phyloP scores from a whole-genome alignment of 768 basidiomycete species.

The Lentinula raphanica region DNA sequence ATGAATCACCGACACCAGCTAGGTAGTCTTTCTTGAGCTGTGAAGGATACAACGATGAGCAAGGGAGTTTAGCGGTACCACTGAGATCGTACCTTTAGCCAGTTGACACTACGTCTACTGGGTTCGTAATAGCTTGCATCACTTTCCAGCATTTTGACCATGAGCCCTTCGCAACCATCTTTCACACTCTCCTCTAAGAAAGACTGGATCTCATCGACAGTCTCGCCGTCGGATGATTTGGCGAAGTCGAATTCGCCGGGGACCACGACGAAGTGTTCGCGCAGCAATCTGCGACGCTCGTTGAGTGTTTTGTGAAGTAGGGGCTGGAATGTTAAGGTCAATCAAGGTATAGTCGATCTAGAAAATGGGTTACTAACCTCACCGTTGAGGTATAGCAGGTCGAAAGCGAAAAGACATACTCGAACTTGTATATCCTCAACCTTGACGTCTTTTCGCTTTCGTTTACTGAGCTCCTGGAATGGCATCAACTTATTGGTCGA shows the following conservation, averaged over 20 bases:
- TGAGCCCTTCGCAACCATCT: conserved; percentile 97
- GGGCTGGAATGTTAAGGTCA: conserved; percentile 45
- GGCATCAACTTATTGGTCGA: conserved; percentile 84
- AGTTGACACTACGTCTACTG: conserved; percentile 91
- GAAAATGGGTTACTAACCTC: conserved; percentile 53
- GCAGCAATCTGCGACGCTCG: conserved; percentile 73
- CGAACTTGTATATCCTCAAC: conserved; percentile 96
- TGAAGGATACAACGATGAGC: background rate
- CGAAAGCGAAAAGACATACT: conserved; percentile 95
- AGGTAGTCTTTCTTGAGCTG: conserved; percentile 99
- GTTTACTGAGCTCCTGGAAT: conserved; percentile 92
- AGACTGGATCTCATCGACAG: conserved; percentile 87
- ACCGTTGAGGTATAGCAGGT: conserved; percentile 93
- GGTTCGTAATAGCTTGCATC: conserved; percentile 94
- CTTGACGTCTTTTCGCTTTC: conserved; percentile 97
- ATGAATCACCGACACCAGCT: conserved; percentile 92
- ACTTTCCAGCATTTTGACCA: conserved; percentile 98
- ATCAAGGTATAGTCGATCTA: background rate
- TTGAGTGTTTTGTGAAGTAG: conserved; percentile 70
- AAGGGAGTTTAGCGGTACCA: background rate
- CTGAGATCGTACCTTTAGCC: conserved; percentile 77
- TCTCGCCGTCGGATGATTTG: conserved; percentile 82
- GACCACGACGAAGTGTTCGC: conserved; percentile 75
- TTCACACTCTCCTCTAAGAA: conserved; percentile 97
- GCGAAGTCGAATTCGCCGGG: conserved; percentile 92